Evolutionary conservation across 805 yeast genomes (phyloP).

Genomic region (Teunomyces gatunensis): DNA sequence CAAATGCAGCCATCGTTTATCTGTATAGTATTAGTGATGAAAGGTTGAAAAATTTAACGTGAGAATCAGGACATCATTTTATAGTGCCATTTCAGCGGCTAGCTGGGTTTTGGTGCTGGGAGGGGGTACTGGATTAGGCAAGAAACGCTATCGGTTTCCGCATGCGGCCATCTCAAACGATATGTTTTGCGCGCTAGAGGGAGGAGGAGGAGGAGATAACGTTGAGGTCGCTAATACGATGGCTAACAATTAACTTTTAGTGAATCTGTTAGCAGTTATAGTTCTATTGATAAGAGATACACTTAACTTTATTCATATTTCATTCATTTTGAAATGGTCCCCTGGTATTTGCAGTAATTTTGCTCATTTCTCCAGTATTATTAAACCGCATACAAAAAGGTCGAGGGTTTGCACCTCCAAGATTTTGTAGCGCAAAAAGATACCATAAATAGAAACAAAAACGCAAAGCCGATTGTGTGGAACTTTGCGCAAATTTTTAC

Average conservation of each 20-base stretch:
- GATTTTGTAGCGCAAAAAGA: neutral
- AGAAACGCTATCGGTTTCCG: constrained; percentile 1
- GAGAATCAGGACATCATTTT: neutral
- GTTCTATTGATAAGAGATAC: too few relatives aligned
- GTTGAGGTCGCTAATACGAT: too few relatives aligned
- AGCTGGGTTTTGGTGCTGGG: neutral
- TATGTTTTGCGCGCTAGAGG: neutral
- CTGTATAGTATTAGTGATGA: too few relatives aligned
- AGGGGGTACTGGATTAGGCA: neutral
- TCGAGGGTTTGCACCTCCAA: neutral
- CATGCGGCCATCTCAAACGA: neutral
- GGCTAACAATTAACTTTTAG: too few relatives aligned
- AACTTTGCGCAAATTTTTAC: neutral
- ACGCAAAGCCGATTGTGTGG: neutral
- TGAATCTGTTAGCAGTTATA: too few relatives aligned
- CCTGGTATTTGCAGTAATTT: neutral
- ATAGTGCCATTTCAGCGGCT: neutral
- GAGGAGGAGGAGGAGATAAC: neutral
- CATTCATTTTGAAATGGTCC: too few relatives aligned
- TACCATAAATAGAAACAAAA: neutral
- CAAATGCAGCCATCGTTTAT: constrained; percentile 4
- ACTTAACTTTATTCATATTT: too few relatives aligned
- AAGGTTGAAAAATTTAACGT: neutral
- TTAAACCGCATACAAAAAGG: neutral
- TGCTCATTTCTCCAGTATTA: neutral